Evolutionary conservation across 306 rosid genomes (phyloP).

Genomic region (Albizia julibrissin): DNA sequence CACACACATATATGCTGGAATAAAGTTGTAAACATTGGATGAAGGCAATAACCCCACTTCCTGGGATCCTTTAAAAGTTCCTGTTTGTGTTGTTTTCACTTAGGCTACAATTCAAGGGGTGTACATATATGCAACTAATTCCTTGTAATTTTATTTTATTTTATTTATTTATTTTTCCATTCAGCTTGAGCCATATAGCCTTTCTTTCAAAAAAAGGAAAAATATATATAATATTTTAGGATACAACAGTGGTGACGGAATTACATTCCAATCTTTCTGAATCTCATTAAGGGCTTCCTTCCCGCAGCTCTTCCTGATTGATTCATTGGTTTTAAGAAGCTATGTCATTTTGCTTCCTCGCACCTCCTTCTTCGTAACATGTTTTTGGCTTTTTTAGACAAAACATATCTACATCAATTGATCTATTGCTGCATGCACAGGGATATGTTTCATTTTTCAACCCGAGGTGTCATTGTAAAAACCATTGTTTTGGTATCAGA

Average conservation of each 20-base stretch:
- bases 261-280: background rate
- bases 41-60: background rate
- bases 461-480: slow-evolving; percentile 1
- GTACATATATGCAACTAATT: background rate
- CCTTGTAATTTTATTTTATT: too few species aligned
- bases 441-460: slow-evolving; percentile 18
- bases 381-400: background rate
- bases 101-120: background rate
- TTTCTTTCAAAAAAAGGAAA: background rate
- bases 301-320: slow-evolving; percentile 1
- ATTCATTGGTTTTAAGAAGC: background rate
- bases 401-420: slow-evolving; percentile 11
- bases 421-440: slow-evolving; percentile 2
- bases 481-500: too few species aligned
- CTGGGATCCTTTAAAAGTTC: background rate
- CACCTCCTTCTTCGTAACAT: background rate
- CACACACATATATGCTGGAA: background rate
- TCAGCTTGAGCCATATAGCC: background rate
- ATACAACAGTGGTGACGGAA: background rate
- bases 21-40: background rate
- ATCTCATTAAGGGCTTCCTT: background rate
- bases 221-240: background rate
- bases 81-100: background rate
- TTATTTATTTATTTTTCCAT: background rate
- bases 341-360: slow-evolving; percentile 21